Base-by-base conservation (phyloP, 768 basidiomycete genomes). In the Dentipellis fragilis region DNA sequence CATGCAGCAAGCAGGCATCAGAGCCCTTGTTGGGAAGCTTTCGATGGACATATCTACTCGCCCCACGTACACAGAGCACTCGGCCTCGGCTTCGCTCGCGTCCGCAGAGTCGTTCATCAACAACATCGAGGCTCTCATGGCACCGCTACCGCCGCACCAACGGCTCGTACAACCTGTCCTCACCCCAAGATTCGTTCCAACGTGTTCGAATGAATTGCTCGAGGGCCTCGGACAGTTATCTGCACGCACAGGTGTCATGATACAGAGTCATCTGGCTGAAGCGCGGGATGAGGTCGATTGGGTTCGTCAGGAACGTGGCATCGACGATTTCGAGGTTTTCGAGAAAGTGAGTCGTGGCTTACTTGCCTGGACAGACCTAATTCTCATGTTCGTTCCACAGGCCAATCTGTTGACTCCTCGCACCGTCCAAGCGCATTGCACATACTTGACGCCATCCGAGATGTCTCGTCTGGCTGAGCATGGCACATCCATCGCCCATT, bases 141-240 rank as follows among this genome's bases (percentile, higher is more conserved):
- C 71, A 4, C 55, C 69, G 19, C 65, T 81, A 0, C 76, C 76
- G 0, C 49, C 64, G 2, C 75, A 81, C 60, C 63, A 66, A 46
- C 74, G 76, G 10, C 74, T 89, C 9, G 77, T 93, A 4, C 79
- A 87, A 55, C 93, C 93, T 1, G 88, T 94, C 10, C 68, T 95
- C 54, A 93, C 93, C 0, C 93, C 93, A 0, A 81, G 93, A 16
- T 95, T 94, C 60, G 84, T 94, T 2, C 93, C 93, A 1, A 91
- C 91, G 0, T 94, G 91, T 66, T 86, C 89, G 1, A 74, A 87
- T 51, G 80, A 77, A 46, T 73, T 93, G 34, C 75, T 94, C 0
- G 58, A 59, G 9, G 84, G 81, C 9, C 72, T 95, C 0, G 84
- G 81, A 3, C 65, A 73, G 8, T 68, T 93, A 1, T 75, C 84